Conservation (phyloP, 192 early-diverging fungal species). For the Backusella luteola region DNA sequence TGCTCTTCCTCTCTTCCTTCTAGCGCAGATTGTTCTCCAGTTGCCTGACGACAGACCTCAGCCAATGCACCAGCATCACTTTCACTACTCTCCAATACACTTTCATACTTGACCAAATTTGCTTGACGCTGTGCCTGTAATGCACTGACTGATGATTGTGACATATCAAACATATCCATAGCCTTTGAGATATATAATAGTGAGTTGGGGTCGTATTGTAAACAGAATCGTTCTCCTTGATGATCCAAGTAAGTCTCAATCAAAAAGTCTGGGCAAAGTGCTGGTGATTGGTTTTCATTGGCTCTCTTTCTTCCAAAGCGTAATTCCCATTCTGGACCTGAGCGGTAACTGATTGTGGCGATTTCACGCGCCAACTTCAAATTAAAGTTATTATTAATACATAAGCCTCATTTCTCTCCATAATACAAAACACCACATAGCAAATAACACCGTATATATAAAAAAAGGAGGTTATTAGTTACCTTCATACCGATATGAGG, state of each 20-base stretch:
- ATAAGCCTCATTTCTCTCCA: not conserved
- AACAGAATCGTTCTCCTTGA: conserved; percentile 91
- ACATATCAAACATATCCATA: conserved; percentile 99
- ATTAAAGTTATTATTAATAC: not conserved
- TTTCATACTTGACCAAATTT: conserved; percentile 32
- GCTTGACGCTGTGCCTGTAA: conserved; percentile 40
- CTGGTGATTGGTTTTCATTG: conserved; percentile 69
- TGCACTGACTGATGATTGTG: conserved; percentile 45
- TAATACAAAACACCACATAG: not conserved
- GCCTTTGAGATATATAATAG: conserved; percentile 93
- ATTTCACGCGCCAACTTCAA: conserved; percentile 81
- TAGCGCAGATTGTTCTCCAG: conserved; percentile 21
- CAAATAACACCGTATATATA: too few species aligned
- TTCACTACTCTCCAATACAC: conserved; percentile 2
- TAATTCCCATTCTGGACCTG: conserved; percentile 97
- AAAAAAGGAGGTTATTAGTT: not conserved
- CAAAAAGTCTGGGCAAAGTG: conserved; percentile 88
- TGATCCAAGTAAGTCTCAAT: conserved; percentile 97
- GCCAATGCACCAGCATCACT: not conserved
- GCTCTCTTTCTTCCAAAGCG: conserved; percentile 87
- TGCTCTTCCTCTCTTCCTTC: conserved; percentile 36
- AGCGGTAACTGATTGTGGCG: conserved; percentile 91
- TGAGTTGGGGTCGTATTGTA: conserved; percentile 94
- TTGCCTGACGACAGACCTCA: conserved; percentile 13
- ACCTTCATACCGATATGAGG: conserved; percentile 95